Conservation (phyloP, 306 rosid genomes). For the Rosa lucieae region DNA sequence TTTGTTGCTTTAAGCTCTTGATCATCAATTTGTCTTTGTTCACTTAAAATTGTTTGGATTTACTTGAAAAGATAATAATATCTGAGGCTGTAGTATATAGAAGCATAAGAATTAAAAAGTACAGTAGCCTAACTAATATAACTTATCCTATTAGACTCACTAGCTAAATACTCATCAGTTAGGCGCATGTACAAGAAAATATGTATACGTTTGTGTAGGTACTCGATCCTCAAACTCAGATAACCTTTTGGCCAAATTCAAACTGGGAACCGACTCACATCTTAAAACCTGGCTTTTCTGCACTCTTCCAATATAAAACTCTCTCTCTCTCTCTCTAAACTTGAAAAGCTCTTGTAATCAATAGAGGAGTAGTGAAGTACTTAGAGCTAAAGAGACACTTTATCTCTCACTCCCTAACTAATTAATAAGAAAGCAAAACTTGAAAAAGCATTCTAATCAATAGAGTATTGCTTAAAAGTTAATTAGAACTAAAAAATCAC, state of each 20-base stretch:
- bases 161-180: slow-evolving; percentile 8
- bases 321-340: background rate
- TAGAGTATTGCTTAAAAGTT: slow-evolving; percentile 27
- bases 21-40: background rate
- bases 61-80: background rate
- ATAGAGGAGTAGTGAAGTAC: slow-evolving; percentile 23
- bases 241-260: slow-evolving; percentile 24
- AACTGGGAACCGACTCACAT: slow-evolving; percentile 34
- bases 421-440: slow-evolving; percentile 21
- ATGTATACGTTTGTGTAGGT: slow-evolving; percentile 21
- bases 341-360: slow-evolving; percentile 22
- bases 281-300: slow-evolving; percentile 55
- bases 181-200: slow-evolving; percentile 29
- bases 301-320: slow-evolving; percentile 21
- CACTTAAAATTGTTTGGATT: background rate
- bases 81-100: background rate
- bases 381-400: slow-evolving; percentile 30
- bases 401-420: background rate
- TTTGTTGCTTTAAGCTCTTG: background rate
- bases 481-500: slow-evolving; percentile 31
- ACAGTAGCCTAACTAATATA: background rate
- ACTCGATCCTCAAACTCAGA: slow-evolving; percentile 19
- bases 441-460: slow-evolving; percentile 28
- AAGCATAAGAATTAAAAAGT: background rate
- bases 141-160: background rate